phyloP scores from a whole-genome alignment of 2,329 filamentous ascomycete species.

The Lecanicillium sp. region DNA sequence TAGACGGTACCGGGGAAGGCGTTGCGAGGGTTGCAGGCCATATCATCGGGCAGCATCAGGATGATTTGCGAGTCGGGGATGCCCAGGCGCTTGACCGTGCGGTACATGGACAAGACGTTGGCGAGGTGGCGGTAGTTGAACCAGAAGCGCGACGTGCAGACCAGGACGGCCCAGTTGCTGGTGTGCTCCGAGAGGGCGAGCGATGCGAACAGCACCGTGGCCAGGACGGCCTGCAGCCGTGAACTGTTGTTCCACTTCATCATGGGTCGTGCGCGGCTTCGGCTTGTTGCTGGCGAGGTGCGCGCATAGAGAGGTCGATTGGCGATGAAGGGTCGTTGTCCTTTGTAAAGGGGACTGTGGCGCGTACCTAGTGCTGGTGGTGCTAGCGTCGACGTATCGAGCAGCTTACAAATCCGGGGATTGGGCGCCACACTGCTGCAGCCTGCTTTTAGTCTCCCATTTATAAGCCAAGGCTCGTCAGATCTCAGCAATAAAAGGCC shows the following conservation, averaged over 20 bases:
- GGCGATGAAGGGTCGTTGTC: neutral
- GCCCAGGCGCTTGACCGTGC: conserved; percentile 93
- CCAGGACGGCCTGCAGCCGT: conserved; percentile 40
- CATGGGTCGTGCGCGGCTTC: conserved; percentile 5
- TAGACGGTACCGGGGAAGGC: conserved; percentile 97
- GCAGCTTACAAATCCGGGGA: conserved; percentile 16
- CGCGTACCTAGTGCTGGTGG: neutral
- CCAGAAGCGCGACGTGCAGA: conserved; percentile 97
- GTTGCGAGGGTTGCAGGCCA: conserved; percentile 98
- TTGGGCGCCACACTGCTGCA: conserved; percentile 4
- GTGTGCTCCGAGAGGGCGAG: conserved; percentile 67
- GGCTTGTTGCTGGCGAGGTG: too few species aligned
- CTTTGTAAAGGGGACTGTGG: too few species aligned
- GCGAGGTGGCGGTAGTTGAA: conserved; percentile 99
- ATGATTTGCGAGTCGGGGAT: conserved; percentile 99
- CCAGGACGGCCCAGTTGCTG: conserved; percentile 98
- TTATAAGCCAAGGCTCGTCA: too few species aligned
- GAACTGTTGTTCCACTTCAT: conserved; percentile 49
- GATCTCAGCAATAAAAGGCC: too few species aligned
- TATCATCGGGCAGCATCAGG: conserved; percentile 98
- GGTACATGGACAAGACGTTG: conserved; percentile 95
- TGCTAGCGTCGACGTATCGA: neutral
- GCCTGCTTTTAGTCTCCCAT: neutral
- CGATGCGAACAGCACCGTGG: conserved; percentile 37
- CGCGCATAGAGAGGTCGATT: neutral